A percentile compares a stretch with the other conserved stretches of the same genome.
Conservation (phyloP, 176 grass and related monocot genomes). For the Pontederia crassipes region DNA sequence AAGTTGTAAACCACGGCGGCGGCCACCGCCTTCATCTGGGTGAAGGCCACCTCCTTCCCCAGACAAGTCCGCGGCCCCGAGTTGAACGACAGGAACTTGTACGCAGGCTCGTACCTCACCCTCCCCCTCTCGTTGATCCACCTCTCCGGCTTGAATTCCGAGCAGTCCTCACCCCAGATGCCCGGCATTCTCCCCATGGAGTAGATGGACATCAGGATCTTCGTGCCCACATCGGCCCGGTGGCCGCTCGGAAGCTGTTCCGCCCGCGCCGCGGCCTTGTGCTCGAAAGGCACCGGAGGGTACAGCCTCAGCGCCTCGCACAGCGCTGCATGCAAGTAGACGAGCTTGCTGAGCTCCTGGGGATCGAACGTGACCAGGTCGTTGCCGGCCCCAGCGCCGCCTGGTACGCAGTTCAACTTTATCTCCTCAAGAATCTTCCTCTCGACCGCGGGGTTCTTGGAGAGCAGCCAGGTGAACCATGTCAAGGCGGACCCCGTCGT, state of each 20-base stretch:
- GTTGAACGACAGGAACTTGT: constrained; percentile 4
- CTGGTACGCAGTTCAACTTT: too few species aligned
- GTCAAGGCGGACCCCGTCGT: too few species aligned
- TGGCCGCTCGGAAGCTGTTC: neutral
- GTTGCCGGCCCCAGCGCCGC: too few species aligned
- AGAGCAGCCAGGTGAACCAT: too few species aligned
- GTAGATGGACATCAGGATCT: neutral
- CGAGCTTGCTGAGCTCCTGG: neutral
- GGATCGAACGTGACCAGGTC: neutral
- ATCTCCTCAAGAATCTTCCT: too few species aligned
- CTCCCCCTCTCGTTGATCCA: constrained; percentile 6
- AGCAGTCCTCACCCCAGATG: neutral
- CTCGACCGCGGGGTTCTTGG: too few species aligned
- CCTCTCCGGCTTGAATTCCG: neutral
- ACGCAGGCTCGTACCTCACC: neutral
- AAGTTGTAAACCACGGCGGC: constrained; percentile 4
- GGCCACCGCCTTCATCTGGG: neutral
- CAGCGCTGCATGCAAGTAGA: neutral
- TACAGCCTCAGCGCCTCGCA: constrained; percentile 2
- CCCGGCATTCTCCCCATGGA: neutral
- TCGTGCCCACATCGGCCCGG: neutral
- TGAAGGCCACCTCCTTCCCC: constrained; percentile 5
- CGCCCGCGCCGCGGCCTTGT: neutral
- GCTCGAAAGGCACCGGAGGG: neutral
- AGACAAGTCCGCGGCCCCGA: neutral